Percentiles rank a stretch among this genome's conserved stretches.
Conservation (phyloP, 495 filamentous ascomycete species). For the Podospora australis region DNA sequence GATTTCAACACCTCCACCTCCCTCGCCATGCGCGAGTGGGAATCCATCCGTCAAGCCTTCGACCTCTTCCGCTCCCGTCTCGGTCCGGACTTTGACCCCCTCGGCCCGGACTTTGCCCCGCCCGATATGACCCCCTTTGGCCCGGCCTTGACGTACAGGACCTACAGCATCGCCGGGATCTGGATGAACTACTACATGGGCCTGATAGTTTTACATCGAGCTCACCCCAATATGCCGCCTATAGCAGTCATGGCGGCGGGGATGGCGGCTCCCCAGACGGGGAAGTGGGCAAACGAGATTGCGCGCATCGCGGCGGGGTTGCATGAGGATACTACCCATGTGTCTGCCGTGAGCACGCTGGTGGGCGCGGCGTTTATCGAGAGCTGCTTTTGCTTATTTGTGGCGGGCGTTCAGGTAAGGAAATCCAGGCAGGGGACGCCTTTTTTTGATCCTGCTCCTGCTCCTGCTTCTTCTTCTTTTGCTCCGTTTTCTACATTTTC, state of each 20-base stretch:
- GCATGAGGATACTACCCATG: conserved; percentile 54
- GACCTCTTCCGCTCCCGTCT: conserved; percentile 57
- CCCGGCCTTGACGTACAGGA: conserved; percentile 72
- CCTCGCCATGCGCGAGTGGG: conserved; percentile 75
- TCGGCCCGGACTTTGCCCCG: conserved; percentile 68
- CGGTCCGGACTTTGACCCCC: conserved; percentile 68
- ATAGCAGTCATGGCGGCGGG: conserved; percentile 80
- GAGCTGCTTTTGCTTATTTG: conserved; percentile 72
- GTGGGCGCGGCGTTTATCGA: conserved; percentile 78
- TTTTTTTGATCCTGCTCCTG: background rate
- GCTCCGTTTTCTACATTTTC: background rate
- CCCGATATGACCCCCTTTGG: conserved; percentile 63
- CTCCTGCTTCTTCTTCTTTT: background rate
- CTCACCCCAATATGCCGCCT: conserved; percentile 86
- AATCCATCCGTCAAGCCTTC: conserved; percentile 64
- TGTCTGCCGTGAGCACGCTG: conserved; percentile 63
- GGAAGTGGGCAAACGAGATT: conserved; percentile 61
- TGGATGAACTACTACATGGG: conserved; percentile 81
- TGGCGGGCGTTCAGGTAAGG: conserved; percentile 65
- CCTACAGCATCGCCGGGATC: conserved; percentile 75
- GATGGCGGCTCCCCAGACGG: conserved; percentile 63
- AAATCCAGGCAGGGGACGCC: background rate
- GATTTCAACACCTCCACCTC: conserved; percentile 56
- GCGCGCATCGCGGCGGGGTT: conserved; percentile 79
- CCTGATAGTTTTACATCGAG: conserved; percentile 66